Percentiles rank a stretch among this genome's conserved stretches.
phyloP scores from a whole-genome alignment of 768 basidiomycete genomes.

The Mycena capillaripes region DNA sequence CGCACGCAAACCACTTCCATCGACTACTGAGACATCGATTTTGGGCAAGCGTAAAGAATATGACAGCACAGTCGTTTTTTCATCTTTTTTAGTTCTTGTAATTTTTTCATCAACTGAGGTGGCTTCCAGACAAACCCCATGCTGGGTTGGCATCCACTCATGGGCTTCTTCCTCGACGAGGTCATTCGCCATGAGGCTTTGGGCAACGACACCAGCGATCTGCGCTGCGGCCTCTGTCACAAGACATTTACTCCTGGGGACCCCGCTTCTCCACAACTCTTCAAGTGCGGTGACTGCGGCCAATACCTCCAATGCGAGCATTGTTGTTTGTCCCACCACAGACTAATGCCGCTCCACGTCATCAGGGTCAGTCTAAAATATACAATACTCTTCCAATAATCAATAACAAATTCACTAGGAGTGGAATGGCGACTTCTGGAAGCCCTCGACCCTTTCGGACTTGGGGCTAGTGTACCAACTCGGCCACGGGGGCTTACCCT shows the following conservation, averaged over 20 bases:
- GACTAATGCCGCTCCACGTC: not conserved
- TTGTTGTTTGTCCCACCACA: not conserved
- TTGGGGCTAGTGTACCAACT: constrained; percentile 20
- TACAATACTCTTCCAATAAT: too few relatives aligned
- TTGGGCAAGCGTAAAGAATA: constrained; percentile 5
- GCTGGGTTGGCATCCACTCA: not conserved
- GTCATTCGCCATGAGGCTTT: constrained; percentile 4
- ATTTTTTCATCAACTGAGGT: too few relatives aligned
- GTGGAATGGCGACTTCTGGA: not conserved
- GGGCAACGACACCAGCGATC: not conserved
- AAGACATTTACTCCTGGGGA: too few relatives aligned
- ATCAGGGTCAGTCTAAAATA: not conserved
- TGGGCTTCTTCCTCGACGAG: constrained; percentile 8
- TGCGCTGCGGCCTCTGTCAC: not conserved
- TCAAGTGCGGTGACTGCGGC: constrained; percentile 21
- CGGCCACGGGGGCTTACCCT: constrained; percentile 30
- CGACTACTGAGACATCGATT: not conserved
- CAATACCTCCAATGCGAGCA: constrained; percentile 16
- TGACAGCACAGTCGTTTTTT: not conserved
- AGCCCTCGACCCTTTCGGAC: not conserved
- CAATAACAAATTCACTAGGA: not conserved
- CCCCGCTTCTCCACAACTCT: not conserved
- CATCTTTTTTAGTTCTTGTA: too few relatives aligned
- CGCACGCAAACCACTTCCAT: not conserved
- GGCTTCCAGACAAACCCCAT: constrained; percentile 4